Conservation (phyloP, 192 early-diverging fungal species). For the Umbelopsis sp. region DNA sequence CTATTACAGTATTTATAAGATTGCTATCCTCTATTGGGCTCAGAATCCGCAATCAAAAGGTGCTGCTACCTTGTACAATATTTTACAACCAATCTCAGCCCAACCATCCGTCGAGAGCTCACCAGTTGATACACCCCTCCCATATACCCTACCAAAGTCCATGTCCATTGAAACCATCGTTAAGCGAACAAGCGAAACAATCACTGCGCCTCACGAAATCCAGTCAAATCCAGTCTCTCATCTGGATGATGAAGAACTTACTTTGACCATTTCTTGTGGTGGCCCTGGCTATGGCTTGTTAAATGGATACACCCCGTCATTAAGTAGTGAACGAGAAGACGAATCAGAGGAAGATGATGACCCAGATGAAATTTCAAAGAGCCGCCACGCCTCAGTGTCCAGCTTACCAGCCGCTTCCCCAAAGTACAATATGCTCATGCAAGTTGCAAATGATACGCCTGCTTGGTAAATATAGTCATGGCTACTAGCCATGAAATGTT, state of each 20-base stretch:
- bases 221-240: background rate
- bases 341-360: conserved; percentile 1
- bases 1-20: conserved; percentile 54
- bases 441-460: conserved; percentile 6
- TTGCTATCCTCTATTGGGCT: conserved; percentile 60
- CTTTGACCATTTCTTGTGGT: background rate
- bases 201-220: background rate
- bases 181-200: background rate
- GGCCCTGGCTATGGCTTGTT: conserved; percentile 4
- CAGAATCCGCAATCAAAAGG: conserved; percentile 53
- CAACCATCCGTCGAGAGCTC: background rate
- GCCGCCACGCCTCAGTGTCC: background rate
- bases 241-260: conserved; percentile 1
- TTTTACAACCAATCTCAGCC: background rate
- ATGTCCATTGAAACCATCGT: conserved; percentile 10
- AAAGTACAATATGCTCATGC: conserved; percentile 14
- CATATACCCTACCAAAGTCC: conserved; percentile 13
- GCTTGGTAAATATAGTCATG: conserved; percentile 1
- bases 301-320: conserved; percentile 3
- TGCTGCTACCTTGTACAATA: conserved; percentile 45
- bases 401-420: background rate
- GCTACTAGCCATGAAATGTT: no score
- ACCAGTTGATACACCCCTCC: background rate
- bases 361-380: background rate
- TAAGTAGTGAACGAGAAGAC: conserved; percentile 14